Conservation (phyloP, 148 eudicot genomes). For the Amaranthus cruentus region DNA sequence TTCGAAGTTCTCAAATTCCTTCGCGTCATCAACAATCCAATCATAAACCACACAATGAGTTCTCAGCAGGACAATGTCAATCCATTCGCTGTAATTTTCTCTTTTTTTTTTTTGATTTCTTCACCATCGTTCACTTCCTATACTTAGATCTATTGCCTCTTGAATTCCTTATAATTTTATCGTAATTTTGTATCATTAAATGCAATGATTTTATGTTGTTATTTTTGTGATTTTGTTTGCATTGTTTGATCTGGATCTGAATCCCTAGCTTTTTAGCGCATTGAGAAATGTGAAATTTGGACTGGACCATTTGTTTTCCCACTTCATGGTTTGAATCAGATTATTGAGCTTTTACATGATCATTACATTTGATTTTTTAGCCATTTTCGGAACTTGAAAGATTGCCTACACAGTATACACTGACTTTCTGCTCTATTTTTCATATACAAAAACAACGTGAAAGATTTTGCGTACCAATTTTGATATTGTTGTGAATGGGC, state of each 20-base stretch:
- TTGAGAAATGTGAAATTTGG: not conserved
- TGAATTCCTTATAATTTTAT: not conserved
- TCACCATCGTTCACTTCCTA: not conserved
- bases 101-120: not conserved
- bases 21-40: not conserved
- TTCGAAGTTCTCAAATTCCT: not conserved
- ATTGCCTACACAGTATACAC: too few relatives aligned
- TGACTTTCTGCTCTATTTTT: not conserved
- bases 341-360: too few relatives aligned
- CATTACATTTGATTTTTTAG: too few relatives aligned
- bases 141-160: conserved; percentile 18
- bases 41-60: conserved; percentile 27
- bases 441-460: not conserved
- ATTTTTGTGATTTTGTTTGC: not conserved
- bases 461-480: too few relatives aligned
- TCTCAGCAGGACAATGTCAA: conserved; percentile 63
- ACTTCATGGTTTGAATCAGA: too few relatives aligned
- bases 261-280: conserved; percentile 6
- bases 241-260: conserved; percentile 26
- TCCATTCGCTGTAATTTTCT: conserved; percentile 69
- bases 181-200: not conserved
- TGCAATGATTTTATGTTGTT: not conserved
- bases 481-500: too few relatives aligned
- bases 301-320: too few relatives aligned
- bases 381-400: too few relatives aligned